Evolutionary conservation across 1,284 basidiomycete genomes (phyloP), one percentile per base, ranked within the genome.

Genomic region (Pascua guehoae): DNA sequence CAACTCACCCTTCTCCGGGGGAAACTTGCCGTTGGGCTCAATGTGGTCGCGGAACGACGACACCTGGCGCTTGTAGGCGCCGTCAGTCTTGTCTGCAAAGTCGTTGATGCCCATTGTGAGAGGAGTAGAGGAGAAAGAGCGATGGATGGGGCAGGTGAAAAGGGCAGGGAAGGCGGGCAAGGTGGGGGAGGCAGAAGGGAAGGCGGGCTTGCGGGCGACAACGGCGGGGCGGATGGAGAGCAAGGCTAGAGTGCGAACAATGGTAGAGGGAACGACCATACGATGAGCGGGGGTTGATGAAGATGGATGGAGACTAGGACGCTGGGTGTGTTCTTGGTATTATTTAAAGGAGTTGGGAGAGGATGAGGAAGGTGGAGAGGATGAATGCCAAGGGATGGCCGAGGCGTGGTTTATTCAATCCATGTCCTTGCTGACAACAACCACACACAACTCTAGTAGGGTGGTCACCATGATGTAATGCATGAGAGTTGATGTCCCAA

Each of bases 41-140:
- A 98, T 88, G 54, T 70, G 74, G 65, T 87, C 83, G 54, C 93
- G 82, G 80, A 95, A 97, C 0, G 82, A 76, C 5, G 89, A 83
- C 40, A 83, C 78, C 47, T 83, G 80, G 48, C 95, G 83, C 62
- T 91, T 88, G 82, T 89, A 98, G 4, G 85, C 83, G 12, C 94
- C 95, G 69, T 95, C 88, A 1, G 80, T 75, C 36, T 49, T 59
- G 49, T 76, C 75, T 15, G 41, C 16, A 83, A 86, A 84, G 65
- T 83, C 84, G 37, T 81, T 78, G 61, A 92, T 86, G 65, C 88
- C 84, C 54, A 62, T 60, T 18, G 14, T 51, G 32, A 17, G 41
- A 32, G 47, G 17, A 14, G 49, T 38, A 12, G 47, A 49, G 8
- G 60, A 46, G 49, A 56, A 53, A 11, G 9, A 8, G 57, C 53